A percentile compares a stretch with the other conserved stretches of the same genome.
Evolutionary conservation across 225 moss, liverwort and hornwort species (phyloP).

Genomic region (Straminergon stramineum): DNA sequence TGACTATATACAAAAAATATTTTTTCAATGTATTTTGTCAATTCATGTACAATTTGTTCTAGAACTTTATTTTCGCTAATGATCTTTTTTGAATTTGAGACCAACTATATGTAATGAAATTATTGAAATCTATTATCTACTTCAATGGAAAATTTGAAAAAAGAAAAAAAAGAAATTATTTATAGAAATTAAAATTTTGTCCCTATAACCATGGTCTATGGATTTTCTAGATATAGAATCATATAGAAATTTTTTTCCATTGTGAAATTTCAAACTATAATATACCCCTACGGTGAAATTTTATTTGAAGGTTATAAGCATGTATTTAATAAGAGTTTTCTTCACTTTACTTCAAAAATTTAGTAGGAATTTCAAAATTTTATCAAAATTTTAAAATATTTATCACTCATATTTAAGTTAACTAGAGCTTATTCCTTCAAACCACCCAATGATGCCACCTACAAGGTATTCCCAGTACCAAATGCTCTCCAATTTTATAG

Average conservation of each 20-base stretch:
- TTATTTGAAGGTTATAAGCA: background rate
- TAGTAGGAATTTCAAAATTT: background rate
- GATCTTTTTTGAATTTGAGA: no score
- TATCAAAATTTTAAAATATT: background rate
- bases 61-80: no score
- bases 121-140: background rate
- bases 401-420: background rate
- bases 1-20: background rate
- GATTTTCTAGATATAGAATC: background rate
- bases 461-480: background rate
- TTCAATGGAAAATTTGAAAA: background rate
- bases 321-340: background rate
- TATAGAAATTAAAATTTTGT: background rate
- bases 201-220: accelerated
- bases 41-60: background rate
- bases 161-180: background rate
- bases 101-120: background rate
- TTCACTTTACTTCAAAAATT: background rate
- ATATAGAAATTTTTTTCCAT: background rate
- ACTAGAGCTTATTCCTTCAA: accelerated
- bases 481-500: background rate
- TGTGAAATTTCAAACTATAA: background rate
- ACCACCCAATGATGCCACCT: accelerated
- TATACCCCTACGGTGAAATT: accelerated
- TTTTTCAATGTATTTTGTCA: background rate